phyloP scores from a whole-genome alignment of 208 protist species.

The Vickermania spadyakhi region DNA sequence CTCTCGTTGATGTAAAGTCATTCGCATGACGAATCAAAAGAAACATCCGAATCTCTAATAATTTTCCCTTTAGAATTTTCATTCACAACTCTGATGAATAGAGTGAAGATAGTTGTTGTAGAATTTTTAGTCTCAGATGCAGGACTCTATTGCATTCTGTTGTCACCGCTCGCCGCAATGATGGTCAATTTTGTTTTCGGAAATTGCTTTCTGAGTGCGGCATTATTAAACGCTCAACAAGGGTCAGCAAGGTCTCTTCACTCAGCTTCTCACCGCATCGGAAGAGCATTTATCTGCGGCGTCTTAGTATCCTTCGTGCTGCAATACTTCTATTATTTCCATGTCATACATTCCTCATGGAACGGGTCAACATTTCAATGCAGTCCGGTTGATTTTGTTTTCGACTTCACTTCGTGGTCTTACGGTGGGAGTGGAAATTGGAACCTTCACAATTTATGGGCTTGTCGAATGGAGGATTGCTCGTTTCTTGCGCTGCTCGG shows the following conservation, averaged over 20 bases:
- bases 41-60: no score
- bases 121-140: constrained; percentile 39
- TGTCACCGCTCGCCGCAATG: constrained; percentile 40
- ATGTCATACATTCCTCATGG: constrained; percentile 12
- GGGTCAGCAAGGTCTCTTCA: constrained; percentile 13
- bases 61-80: no score
- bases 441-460: no score
- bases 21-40: no score
- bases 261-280: constrained; percentile 6
- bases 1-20: no score
- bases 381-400: background rate
- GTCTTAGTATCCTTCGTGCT: constrained; percentile 33
- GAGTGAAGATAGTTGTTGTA: constrained; percentile 3
- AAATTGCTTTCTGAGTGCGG: constrained; percentile 45
- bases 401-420: no score
- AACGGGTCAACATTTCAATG: background rate
- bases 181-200: constrained; percentile 54
- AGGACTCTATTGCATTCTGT: constrained; percentile 35
- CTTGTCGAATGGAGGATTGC: no score
- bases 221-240: constrained; percentile 24
- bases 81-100: no score
- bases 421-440: no score
- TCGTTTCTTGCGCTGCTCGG: constrained; percentile 15
- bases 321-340: constrained; percentile 56
- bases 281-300: constrained; percentile 14